These are phyloP conservation scores for Xylaria sp. DNA, from an alignment of 2,329 filamentous ascomycete genomes.

Conservation along the genomic window DNA sequence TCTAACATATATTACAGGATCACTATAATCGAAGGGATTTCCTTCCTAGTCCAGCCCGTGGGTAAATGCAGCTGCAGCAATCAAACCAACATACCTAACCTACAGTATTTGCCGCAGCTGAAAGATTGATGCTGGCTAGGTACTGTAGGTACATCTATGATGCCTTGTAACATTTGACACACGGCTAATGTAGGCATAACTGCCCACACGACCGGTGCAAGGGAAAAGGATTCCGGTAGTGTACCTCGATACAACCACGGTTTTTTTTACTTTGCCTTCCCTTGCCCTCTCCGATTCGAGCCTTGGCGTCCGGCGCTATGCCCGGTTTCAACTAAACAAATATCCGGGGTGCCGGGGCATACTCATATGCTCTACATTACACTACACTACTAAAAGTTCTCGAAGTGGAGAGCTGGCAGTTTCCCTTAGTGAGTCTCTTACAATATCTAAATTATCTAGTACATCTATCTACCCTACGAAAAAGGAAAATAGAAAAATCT, in stretches of 20 bases:
- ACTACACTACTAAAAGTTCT: too few relatives aligned
- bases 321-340: slow-evolving; percentile 16
- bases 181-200: neutral
- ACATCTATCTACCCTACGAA: too few relatives aligned
- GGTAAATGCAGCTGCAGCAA: slow-evolving; percentile 23
- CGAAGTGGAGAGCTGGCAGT: too few relatives aligned
- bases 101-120: neutral
- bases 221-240: neutral
- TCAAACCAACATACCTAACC: slow-evolving; percentile 6
- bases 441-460: too few relatives aligned
- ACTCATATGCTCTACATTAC: too few relatives aligned
- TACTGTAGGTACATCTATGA: too few relatives aligned
- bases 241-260: neutral
- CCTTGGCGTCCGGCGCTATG: slow-evolving; percentile 16
- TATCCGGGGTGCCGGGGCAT: slow-evolving; percentile 11
- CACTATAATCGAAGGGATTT: neutral
- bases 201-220: neutral
- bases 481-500: neutral
- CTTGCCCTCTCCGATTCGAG: neutral
- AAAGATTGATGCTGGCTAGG: neutral
- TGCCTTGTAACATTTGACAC: neutral
- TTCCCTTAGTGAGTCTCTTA: too few relatives aligned
- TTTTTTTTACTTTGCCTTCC: too few relatives aligned
- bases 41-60: neutral
- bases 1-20: neutral